Conservation (phyloP, 2,329 filamentous ascomycete genomes). For the Xylaria multiplex region DNA sequence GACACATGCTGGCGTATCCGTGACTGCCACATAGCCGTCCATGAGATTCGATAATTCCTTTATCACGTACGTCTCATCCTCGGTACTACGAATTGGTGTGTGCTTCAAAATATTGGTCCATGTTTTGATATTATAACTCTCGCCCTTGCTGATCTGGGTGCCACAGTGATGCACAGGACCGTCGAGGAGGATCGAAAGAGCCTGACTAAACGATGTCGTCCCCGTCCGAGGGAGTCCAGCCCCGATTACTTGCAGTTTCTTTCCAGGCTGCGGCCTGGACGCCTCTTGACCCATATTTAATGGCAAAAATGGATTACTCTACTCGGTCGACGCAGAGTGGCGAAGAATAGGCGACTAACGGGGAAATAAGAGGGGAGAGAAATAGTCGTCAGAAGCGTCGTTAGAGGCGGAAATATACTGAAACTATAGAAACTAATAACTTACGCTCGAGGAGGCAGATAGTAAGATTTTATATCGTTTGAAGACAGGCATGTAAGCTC, state of each 20-base stretch:
- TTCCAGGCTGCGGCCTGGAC: constrained; percentile 40
- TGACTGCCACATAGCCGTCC: constrained; percentile 46
- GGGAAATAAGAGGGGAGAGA: not conserved
- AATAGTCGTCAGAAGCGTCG: not conserved
- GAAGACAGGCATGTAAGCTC: constrained; percentile 3
- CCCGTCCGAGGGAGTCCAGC: constrained; percentile 42
- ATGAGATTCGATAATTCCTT: constrained; percentile 34
- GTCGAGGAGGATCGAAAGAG: constrained; percentile 42
- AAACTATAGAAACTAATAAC: not conserved
- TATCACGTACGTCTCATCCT: constrained; percentile 35
- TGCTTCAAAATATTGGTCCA: constrained; percentile 40
- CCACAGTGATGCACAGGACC: constrained; percentile 43
- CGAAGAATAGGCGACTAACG: not conserved
- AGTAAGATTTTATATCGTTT: constrained; percentile 15
- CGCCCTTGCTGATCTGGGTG: constrained; percentile 40
- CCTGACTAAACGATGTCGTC: constrained; percentile 43
- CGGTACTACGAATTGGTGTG: constrained; percentile 35
- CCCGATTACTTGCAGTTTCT: constrained; percentile 42
- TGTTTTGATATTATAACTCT: constrained; percentile 37
- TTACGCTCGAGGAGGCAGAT: constrained; percentile 6
- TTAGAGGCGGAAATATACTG: constrained; percentile 2
- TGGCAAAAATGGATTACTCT: not conserved
- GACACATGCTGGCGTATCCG: constrained; percentile 42
- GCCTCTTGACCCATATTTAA: constrained; percentile 43
- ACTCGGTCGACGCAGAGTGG: not conserved